Percentiles rank a stretch among this genome's conserved stretches.
Conservation (phyloP, 257 asterid genomes). For the Scutellaria galericulata region DNA sequence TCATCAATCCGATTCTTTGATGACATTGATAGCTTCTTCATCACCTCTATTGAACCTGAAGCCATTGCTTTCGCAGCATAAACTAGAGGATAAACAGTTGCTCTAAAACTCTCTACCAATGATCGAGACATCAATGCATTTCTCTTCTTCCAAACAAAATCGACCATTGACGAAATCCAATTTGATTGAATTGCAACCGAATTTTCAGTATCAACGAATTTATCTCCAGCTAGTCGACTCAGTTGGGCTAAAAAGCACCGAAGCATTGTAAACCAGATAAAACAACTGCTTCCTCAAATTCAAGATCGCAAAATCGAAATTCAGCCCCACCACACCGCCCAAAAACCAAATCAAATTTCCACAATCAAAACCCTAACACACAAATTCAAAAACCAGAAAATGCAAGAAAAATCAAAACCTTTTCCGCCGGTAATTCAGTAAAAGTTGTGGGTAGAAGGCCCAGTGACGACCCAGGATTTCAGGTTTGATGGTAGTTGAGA, state of each 20-base stretch:
- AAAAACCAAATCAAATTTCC: too few relatives aligned
- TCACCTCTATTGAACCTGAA: conserved; percentile 83
- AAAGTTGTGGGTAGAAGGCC: too few relatives aligned
- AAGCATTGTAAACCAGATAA: too few relatives aligned
- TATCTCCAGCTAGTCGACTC: conserved; percentile 96
- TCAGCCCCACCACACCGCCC: too few relatives aligned
- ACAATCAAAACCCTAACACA: too few relatives aligned
- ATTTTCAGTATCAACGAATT: conserved; percentile 87
- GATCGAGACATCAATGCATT: conserved; percentile 80
- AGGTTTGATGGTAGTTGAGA: too few relatives aligned
- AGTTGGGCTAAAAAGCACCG: conserved; percentile 4
- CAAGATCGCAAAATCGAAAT: too few relatives aligned
- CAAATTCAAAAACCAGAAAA: too few relatives aligned
- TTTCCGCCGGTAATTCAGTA: too few relatives aligned
- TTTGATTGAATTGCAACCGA: conserved; percentile 91
- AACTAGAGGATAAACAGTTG: conserved; percentile 77
- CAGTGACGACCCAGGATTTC: too few relatives aligned
- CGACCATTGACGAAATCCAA: conserved; percentile 88
- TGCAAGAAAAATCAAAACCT: too few relatives aligned
- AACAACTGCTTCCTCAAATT: too few relatives aligned
- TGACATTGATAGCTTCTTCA: conserved; percentile 78
- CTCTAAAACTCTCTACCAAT: conserved; percentile 81
- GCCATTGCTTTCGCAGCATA: conserved; percentile 89
- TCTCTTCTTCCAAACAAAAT: conserved; percentile 84
- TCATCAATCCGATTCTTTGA: conserved; percentile 49